Conservation (phyloP, 345 rosid genomes). For the Boechera stricta region DNA sequence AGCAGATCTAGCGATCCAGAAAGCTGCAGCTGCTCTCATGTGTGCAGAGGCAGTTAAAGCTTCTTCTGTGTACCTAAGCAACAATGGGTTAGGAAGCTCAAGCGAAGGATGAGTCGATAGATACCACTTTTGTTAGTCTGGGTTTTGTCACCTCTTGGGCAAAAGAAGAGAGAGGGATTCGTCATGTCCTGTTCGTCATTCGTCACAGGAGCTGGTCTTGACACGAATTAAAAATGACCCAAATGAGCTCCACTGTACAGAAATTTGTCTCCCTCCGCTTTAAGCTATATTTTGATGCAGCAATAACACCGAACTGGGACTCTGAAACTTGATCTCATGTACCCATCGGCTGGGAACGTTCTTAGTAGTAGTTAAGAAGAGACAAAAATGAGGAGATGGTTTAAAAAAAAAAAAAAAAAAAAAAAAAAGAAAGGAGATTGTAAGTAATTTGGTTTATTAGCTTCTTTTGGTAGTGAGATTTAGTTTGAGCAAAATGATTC, state of each 20-base stretch:
- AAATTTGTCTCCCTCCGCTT: conserved; percentile 14
- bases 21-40: conserved; percentile 85
- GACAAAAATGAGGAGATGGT: conserved; percentile 28
- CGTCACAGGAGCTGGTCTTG: conserved; percentile 29
- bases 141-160: conserved; percentile 22
- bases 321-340: conserved; percentile 44
- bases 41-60: conserved; percentile 86
- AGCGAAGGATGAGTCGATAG: conserved; percentile 35
- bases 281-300: conserved; percentile 45
- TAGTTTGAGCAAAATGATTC: conserved; percentile 25
- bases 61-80: conserved; percentile 52
- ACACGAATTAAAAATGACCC: conserved; percentile 22
- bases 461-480: conserved; percentile 34
- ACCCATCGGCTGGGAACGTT: conserved; percentile 44
- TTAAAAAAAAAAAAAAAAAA: not conserved
- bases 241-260: conserved; percentile 42
- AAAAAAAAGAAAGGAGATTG: conserved; percentile 38
- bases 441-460: conserved; percentile 57
- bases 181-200: conserved; percentile 7
- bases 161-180: conserved; percentile 26
- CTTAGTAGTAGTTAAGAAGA: conserved; percentile 42
- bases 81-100: conserved; percentile 28
- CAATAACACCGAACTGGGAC: conserved; percentile 40
- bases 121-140: conserved; percentile 25
- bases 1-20: conserved; percentile 92